Percentiles rank a stretch among this genome's conserved stretches.
phyloP scores from a whole-genome alignment of 129 eudicot species.

The Saussurea involucrata region DNA sequence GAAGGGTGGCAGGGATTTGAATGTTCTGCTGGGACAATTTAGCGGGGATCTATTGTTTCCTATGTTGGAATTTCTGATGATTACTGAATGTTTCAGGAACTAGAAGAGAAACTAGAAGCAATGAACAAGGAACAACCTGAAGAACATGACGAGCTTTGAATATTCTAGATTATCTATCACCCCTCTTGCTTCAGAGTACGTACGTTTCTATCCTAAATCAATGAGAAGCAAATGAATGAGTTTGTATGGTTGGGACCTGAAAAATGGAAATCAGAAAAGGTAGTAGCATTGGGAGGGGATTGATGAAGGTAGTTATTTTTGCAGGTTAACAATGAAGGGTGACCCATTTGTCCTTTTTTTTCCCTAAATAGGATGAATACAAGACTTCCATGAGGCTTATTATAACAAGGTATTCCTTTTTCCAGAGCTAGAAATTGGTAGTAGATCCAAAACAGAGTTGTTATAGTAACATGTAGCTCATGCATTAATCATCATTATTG shows the following conservation, averaged over 20 bases:
- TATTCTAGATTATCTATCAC: slow-evolving; percentile 10
- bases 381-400: slow-evolving; percentile 32
- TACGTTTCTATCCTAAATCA: background rate
- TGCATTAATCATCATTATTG: slow-evolving; percentile 4
- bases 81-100: slow-evolving; percentile 46
- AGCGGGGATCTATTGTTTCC: background rate
- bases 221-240: slow-evolving; percentile 1
- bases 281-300: background rate
- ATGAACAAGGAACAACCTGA: slow-evolving; percentile 62
- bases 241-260: background rate
- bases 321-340: slow-evolving; percentile 22
- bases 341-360: slow-evolving; percentile 12
- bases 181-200: slow-evolving; percentile 31
- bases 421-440: slow-evolving; percentile 10
- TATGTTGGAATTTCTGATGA: slow-evolving; percentile 3
- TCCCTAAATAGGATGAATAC: slow-evolving; percentile 31
- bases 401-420: slow-evolving; percentile 20
- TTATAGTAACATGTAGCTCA: slow-evolving; percentile 20
- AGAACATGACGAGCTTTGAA: slow-evolving; percentile 77
- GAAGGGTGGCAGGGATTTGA: background rate
- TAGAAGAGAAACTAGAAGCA: slow-evolving; percentile 72
- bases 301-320: slow-evolving; percentile 6
- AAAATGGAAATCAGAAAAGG: background rate
- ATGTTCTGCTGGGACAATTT: background rate
- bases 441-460: slow-evolving; percentile 9